Base-by-base conservation (phyloP, 768 basidiomycete species). In the Rhizopogon vulgaris region DNA sequence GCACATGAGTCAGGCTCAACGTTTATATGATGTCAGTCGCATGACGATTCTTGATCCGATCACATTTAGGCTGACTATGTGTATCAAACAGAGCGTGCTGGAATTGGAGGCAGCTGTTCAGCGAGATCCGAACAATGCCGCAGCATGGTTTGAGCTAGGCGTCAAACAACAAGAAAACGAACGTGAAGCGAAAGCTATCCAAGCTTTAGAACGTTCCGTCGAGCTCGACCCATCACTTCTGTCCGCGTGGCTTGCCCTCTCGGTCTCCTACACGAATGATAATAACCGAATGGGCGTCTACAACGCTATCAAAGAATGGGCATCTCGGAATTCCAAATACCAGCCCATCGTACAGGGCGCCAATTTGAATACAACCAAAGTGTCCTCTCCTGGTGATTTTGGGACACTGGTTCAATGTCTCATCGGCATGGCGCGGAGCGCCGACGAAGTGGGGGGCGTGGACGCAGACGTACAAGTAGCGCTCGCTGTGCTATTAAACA, bases 91-190 rank as follows among this genome's bases (percentile, higher is more conserved):
- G 93, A 87, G 78, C 58, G 83, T 97, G 8, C 73, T 97, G 28
- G 87, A 93, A 65, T 74, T 92, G 11, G 95, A 99, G 71, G 95
- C 95, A 6, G 78, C 78, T 24, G 93, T 95, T 12, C 90, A 95
- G 63, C 79, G 77, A 38, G 79, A 93, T 60, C 83, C 85, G 55
- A 71, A 65, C 8, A 79, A 88, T 59, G 83, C 88, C 4, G 58
- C 69, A 34, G 86, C 85, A 8, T 99, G 96, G 96, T 94, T 80
- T 63, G 81, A 87, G 58, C 84, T 98, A 46, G 96, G 96, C 24
- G 85, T 99, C 45, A 94, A 90, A 68, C 96, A 98, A 63, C 96
- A 99, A 68, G 94, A 96, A 69, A 96, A 94, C 65, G 96, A 99
- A 67, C 84, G 94, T 14, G 96, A 99, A 70, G 77, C 79, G 7